A percentile compares a stretch with the other conserved stretches of the same genome.
Evolutionary conservation across 805 yeast genomes (phyloP).

Genomic region (Lipomyces sp.): DNA sequence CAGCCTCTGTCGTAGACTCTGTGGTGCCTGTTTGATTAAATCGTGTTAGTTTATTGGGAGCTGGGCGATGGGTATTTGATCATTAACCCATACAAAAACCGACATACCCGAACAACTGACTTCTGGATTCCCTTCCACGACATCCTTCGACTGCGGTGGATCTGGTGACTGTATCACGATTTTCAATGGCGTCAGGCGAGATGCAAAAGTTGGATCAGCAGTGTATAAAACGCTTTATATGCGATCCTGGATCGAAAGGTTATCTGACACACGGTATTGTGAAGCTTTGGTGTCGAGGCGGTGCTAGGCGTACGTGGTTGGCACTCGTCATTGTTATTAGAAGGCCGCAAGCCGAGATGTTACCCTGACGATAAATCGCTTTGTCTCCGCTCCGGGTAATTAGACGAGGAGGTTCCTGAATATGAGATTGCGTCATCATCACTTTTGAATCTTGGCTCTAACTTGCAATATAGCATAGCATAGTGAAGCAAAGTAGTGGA

Average conservation of each 20-base stretch:
- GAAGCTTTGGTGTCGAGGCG: neutral
- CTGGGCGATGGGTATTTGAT: neutral
- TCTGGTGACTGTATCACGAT: neutral
- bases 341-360: neutral
- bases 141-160: slow-evolving; percentile 23
- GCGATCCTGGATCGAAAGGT: neutral
- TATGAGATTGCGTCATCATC: no score
- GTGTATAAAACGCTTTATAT: neutral
- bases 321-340: no score
- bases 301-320: neutral
- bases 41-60: neutral
- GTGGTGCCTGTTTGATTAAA: slow-evolving; percentile 61
- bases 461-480: neutral
- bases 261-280: neutral
- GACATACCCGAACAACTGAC: slow-evolving; percentile 36
- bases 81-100: neutral
- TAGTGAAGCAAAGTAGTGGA: neutral
- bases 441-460: no score
- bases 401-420: no score
- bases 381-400: no score
- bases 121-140: slow-evolving; percentile 40
- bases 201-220: neutral
- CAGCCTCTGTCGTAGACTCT: slow-evolving; percentile 83
- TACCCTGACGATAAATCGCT: neutral
- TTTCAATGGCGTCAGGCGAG: neutral